Conservation (phyloP, 129 eudicot genomes). For the Rutidosis leptorrhynchoides region DNA sequence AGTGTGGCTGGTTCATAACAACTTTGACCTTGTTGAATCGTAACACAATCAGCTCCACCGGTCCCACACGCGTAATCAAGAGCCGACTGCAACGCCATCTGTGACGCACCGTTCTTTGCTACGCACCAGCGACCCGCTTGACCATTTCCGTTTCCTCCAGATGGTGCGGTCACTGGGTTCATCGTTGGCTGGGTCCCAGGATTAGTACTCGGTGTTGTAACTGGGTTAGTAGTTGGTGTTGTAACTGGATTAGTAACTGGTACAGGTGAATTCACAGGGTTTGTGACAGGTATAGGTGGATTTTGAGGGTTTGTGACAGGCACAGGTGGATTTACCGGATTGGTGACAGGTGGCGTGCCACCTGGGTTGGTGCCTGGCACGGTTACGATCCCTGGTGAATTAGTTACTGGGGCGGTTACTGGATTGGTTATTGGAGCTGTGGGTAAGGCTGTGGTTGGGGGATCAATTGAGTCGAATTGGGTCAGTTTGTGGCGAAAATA, state of each 20-base stretch:
- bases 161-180: constrained; percentile 43
- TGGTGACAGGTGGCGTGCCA: constrained; percentile 36
- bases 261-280: constrained; percentile 25
- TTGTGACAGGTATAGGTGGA: constrained; percentile 28
- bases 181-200: constrained; percentile 39
- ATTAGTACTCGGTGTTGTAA: constrained; percentile 45
- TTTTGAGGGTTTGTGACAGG: constrained; percentile 47
- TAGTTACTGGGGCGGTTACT: constrained; percentile 25
- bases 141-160: constrained; percentile 38
- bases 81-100: constrained; percentile 60
- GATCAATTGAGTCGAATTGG: constrained; percentile 48
- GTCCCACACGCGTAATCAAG: constrained; percentile 93
- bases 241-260: constrained; percentile 49
- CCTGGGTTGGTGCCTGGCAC: constrained; percentile 52
- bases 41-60: constrained; percentile 86
- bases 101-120: constrained; percentile 63
- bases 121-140: constrained; percentile 73
- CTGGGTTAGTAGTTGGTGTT: constrained; percentile 43
- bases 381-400: constrained; percentile 53
- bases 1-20: constrained; percentile 77
- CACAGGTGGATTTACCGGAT: constrained; percentile 30
- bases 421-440: constrained; percentile 49
- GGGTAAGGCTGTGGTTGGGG: constrained; percentile 53
- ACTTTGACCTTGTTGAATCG: constrained; percentile 69
- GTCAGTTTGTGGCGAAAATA: constrained; percentile 29